phyloP scores from a whole-genome alignment of 1,284 basidiomycete genomes.

The Ganoderma leucocontextum region DNA sequence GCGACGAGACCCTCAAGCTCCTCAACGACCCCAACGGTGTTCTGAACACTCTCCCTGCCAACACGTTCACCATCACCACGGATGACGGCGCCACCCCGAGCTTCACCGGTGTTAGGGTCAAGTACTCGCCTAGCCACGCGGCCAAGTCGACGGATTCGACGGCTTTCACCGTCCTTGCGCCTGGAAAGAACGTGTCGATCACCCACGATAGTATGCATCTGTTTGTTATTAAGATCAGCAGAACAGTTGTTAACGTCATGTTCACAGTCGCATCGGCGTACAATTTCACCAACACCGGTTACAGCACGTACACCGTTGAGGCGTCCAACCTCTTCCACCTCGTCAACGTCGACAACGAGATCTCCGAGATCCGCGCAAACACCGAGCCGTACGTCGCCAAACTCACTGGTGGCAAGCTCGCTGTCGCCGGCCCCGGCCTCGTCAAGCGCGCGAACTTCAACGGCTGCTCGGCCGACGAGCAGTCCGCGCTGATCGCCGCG shows the following conservation, averaged over 20 bases:
- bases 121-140: not conserved
- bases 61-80: not conserved
- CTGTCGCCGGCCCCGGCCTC: not conserved
- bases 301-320: not conserved
- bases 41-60: not conserved
- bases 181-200: not conserved
- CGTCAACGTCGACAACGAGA: not conserved
- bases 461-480: not conserved
- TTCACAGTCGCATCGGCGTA: not conserved
- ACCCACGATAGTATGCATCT: not conserved
- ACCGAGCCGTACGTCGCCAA: not conserved
- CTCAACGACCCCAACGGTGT: not conserved
- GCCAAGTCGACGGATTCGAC: not conserved
- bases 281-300: not conserved
- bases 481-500: not conserved
- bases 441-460: not conserved
- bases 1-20: not conserved
- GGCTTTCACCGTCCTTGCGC: not conserved
- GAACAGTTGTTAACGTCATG: not conserved
- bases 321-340: not conserved
- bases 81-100: not conserved
- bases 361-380: not conserved
- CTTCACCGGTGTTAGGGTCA: not conserved
- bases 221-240: not conserved
- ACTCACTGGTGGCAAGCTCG: not conserved